Evolutionary conservation across 2,329 filamentous ascomycete species (phyloP), one percentile per base, ranked within the genome.

Genomic region (Pestalotiopsis sp.): DNA sequence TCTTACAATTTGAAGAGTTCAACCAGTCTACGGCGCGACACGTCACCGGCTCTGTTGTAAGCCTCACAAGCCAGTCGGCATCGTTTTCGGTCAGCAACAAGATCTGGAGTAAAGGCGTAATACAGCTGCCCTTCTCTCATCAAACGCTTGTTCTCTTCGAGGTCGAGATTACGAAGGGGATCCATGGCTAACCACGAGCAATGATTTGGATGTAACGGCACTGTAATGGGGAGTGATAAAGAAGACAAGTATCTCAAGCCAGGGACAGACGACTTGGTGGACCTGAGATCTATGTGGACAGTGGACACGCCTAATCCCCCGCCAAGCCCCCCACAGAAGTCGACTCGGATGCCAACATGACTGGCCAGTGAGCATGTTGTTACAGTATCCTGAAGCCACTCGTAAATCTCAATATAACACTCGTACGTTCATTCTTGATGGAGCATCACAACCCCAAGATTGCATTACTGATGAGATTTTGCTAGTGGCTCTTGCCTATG

Each of bases 91-190:
- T 86, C 90, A 1, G 86, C 88, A 2, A 87, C 80, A 3, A 96
- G 81, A 41, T 92, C 87, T 0, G 92, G 91, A 0, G 88, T 88
- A 75, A 95, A 95, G 57, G 92, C 89, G 73, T 90, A 87, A 79
- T 94, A 95, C 12, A 95, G 85, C 77, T 95, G 90, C 63, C 92
- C 92, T 14, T 84, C 82, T 62, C 82, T 79, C 90, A 93, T 93
- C 31, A 84, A 83, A 56, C 80, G 78, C 49, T 81, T 78, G 75
- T 88, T 88, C 62, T 87, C 85, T 56, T 74, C 78, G 6, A 78
- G 78, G 64, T 84, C 78, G 39, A 87, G 72, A 31, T 75, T 70
- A 67, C 72, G 70, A 41, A 76, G 66, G 17, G 63, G 63, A 65
- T 72, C 68, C 72, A 76, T 74, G 17, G 61, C 25, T n/a, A 11